Percentiles rank a stretch among this genome's conserved stretches.
Conservation (phyloP, 2,329 filamentous ascomycete genomes). For the Calonectria pauciramosa region DNA sequence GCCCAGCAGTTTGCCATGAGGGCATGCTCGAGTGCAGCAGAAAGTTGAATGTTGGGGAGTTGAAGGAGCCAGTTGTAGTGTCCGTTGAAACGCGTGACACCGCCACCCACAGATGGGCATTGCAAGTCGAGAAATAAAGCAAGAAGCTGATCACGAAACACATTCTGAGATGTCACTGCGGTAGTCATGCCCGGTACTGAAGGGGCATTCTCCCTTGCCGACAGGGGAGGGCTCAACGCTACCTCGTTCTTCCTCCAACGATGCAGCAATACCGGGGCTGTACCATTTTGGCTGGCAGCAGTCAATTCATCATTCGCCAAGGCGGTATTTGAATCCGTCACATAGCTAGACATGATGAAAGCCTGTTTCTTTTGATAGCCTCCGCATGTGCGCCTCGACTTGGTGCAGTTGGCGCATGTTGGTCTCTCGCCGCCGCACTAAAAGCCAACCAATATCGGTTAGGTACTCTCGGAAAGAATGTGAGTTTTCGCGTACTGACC, state of each 20-base stretch:
- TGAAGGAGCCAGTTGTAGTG: slow-evolving; percentile 25
- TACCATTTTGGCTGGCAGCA: background rate
- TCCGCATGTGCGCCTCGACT: slow-evolving; percentile 18
- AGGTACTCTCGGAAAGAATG: background rate
- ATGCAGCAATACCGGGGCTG: slow-evolving; percentile 8
- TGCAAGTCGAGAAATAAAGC: slow-evolving; percentile 4
- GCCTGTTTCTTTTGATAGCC: slow-evolving; percentile 23
- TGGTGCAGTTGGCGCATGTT: slow-evolving; percentile 15
- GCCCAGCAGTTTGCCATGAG: slow-evolving; percentile 20
- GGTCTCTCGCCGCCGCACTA: slow-evolving; percentile 26
- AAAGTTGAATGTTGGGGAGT: background rate
- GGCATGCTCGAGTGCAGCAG: slow-evolving; percentile 16
- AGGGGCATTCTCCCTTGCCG: background rate
- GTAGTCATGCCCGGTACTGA: background rate
- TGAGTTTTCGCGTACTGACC: background rate
- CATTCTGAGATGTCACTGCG: slow-evolving; percentile 1
- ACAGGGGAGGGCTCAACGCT: background rate
- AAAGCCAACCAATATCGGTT: background rate
- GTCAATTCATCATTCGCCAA: background rate
- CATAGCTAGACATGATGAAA: slow-evolving; percentile 20
- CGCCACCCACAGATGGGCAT: background rate
- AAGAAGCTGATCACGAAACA: slow-evolving; percentile 17
- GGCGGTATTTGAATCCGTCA: background rate
- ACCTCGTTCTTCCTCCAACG: slow-evolving; percentile 8
- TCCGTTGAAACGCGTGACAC: background rate